Percentiles rank a stretch among this genome's conserved stretches.
phyloP scores from a whole-genome alignment of 306 rosid genomes.

The Hylodesmum podocarpum region DNA sequence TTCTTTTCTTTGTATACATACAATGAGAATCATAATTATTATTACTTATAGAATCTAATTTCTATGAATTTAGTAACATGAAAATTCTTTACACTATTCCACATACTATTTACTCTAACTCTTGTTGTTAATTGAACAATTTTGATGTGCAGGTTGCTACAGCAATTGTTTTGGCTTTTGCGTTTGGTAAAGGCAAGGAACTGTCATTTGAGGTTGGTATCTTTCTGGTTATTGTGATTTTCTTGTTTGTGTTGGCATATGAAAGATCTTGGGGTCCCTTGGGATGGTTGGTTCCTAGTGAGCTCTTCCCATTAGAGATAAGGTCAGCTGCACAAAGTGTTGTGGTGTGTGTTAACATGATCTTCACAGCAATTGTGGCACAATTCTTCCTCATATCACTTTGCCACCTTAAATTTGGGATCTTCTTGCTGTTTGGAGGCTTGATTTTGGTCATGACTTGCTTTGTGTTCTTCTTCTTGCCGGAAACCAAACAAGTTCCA shows the following conservation, averaged over 20 bases:
- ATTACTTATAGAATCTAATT: too few relatives aligned
- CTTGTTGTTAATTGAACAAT: neutral
- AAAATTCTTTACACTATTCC: too few relatives aligned
- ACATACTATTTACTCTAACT: too few relatives aligned
- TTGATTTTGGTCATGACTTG: slow-evolving; percentile 57
- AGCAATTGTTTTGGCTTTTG: slow-evolving; percentile 61
- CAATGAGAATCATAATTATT: too few relatives aligned
- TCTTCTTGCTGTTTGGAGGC: slow-evolving; percentile 68
- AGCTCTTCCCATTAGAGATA: slow-evolving; percentile 81
- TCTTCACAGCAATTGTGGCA: slow-evolving; percentile 65
- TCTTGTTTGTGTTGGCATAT: slow-evolving; percentile 73
- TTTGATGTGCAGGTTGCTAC: slow-evolving; percentile 52
- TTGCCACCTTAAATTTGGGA: slow-evolving; percentile 68
- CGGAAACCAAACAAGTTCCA: slow-evolving; percentile 83
- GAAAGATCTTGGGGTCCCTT: slow-evolving; percentile 97
- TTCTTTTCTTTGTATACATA: too few relatives aligned
- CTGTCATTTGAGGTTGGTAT: slow-evolving; percentile 61
- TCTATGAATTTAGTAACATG: too few relatives aligned
- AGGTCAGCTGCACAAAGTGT: slow-evolving; percentile 90
- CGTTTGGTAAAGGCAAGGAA: slow-evolving; percentile 56
- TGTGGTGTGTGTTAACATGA: slow-evolving; percentile 77
- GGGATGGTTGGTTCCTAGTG: slow-evolving; percentile 95
- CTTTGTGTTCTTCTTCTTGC: slow-evolving; percentile 73
- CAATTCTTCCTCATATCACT: slow-evolving; percentile 59
- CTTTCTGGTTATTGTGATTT: slow-evolving; percentile 65